phyloP scores from a whole-genome alignment of 2,329 filamentous ascomycete genomes.

The Myriosclerotinia curreyana region DNA sequence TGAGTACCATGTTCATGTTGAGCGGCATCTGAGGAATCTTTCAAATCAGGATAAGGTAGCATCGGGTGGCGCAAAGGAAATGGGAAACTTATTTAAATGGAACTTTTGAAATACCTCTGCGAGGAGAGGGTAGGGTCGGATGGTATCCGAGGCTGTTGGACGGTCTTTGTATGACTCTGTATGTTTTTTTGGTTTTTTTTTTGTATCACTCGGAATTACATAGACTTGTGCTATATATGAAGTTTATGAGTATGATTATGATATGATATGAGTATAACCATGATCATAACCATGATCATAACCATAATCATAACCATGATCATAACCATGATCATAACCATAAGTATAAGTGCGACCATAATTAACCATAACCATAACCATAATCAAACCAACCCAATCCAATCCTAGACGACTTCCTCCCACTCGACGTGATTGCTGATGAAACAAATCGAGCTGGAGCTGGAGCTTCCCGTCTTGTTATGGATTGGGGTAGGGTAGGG shows the following conservation, averaged over 20 bases:
- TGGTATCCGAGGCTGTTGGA: conserved; percentile 12
- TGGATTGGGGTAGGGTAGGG: too few species aligned
- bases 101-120: conserved; percentile 18
- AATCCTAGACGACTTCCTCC: too few species aligned
- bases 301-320: too few species aligned
- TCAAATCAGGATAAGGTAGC: conserved; percentile 23
- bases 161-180: conserved; percentile 14
- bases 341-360: too few species aligned
- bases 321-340: too few species aligned
- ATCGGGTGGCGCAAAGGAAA: conserved; percentile 32
- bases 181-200: conserved; percentile 11
- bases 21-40: conserved; percentile 20
- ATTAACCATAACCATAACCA: too few species aligned
- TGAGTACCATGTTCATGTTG: conserved; percentile 32
- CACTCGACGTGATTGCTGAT: too few species aligned
- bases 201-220: conserved; percentile 23
- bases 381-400: too few species aligned
- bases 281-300: too few species aligned
- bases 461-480: too few species aligned
- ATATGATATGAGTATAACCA: too few species aligned
- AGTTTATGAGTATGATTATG: conserved; percentile 11
- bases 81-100: conserved; percentile 20
- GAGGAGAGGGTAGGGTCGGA: conserved; percentile 17
- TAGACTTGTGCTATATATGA: conserved; percentile 21
- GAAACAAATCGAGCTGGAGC: too few species aligned